phyloP scores from a whole-genome alignment of 2,329 filamentous ascomycete species.

The Metarhizium brunneum region DNA sequence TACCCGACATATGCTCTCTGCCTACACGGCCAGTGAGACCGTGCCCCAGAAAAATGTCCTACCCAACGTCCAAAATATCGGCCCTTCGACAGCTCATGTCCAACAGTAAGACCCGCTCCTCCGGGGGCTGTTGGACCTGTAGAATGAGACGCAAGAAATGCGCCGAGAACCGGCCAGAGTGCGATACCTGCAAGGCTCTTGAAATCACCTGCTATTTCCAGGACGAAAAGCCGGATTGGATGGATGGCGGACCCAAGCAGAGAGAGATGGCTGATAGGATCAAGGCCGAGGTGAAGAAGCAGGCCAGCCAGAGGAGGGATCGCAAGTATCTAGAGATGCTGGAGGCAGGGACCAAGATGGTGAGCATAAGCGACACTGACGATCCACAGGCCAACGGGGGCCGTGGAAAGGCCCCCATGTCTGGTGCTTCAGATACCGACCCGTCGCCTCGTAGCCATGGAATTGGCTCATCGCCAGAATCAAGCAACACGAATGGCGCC shows the following conservation, averaged over 20 bases:
- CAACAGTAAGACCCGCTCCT: conserved; percentile 17
- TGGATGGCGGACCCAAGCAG: conserved; percentile 42
- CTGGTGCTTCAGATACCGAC: conserved; percentile 20
- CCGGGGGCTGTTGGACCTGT: too few relatives aligned
- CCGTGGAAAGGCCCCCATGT: conserved; percentile 6
- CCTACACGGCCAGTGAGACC: too few relatives aligned
- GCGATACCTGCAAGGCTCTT: conserved; percentile 22
- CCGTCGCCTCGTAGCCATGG: conserved; percentile 13
- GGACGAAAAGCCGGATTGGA: conserved; percentile 44
- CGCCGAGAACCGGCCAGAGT: too few relatives aligned
- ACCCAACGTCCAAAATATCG: conserved; percentile 10
- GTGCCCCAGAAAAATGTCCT: not conserved
- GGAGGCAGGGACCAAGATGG: conserved; percentile 21
- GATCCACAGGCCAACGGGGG: not conserved
- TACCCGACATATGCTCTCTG: too few relatives aligned
- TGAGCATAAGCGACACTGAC: not conserved
- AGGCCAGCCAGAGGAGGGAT: conserved; percentile 40
- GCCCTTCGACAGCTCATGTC: conserved; percentile 13
- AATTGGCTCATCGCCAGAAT: conserved; percentile 17
- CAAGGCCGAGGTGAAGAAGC: conserved; percentile 38
- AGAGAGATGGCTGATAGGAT: conserved; percentile 35
- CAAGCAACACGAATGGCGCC: conserved; percentile 19
- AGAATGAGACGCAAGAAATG: too few relatives aligned
- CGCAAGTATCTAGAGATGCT: conserved; percentile 37
- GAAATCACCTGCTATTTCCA: conserved; percentile 47